Base-by-base conservation (phyloP, 2,329 filamentous ascomycete genomes). In the Penicillium janthinellum region DNA sequence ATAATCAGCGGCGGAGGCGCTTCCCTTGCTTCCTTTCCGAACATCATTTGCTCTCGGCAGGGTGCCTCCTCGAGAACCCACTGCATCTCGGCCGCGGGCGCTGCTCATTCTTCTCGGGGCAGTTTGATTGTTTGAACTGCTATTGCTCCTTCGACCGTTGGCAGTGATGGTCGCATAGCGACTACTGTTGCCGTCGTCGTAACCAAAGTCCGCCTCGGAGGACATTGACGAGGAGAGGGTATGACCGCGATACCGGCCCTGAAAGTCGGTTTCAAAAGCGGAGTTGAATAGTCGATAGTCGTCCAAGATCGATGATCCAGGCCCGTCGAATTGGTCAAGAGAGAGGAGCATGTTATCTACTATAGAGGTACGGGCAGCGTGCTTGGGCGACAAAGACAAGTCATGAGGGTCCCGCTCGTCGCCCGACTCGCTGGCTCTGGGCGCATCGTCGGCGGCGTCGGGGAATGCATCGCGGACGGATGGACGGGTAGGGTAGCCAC, bases 331-430 rank as follows among this genome's bases (percentile, higher is more conserved):
- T 75, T 94, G 90, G 77, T 96, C 94, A 64, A 99, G 88, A 42
- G 93, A 96, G 65, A 95, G 83, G 61, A 98, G 87, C 89, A 99
- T 95, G 76, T 97, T 96, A 77, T 95, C 90, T 60, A 99, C 92
- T 67, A 99, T 88, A 38, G 93, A 97, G 72, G 96, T 91, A 67
- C 94, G 88, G 42, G 90, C 91, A 64, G 91, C 87, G 73, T 91
- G 86, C 62, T 88, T 83, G 51, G 90, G 86, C 53, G 88, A 88
- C 69, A 96, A 83, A 59, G 91, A 93, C 63, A 97, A 83, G 75
- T 96, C 93, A 81, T 97, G 93, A 17, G 77, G 75, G 60, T 79
- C 77, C 11, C 70, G 73, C 51, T 78, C 77, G 57, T 78, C 75
- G n/a, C 65, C 71, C 1, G 75, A 77, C 35, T 77, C 74, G 61